phyloP scores from a whole-genome alignment of 306 rosid species.

The Prunus kanzakura region DNA sequence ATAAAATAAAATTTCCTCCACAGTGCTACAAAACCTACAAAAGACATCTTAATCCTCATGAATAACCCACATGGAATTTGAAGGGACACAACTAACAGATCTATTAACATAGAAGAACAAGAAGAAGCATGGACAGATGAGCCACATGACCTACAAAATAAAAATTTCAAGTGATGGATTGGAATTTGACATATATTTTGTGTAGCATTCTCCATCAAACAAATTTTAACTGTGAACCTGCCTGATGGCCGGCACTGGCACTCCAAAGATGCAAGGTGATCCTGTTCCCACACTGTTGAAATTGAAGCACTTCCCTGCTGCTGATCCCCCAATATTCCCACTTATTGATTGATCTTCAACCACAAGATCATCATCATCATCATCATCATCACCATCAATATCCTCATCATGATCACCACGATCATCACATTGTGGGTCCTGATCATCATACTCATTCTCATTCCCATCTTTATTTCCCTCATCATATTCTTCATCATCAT shows the following conservation, averaged over 20 bases:
- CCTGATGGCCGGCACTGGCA: conserved; percentile 40
- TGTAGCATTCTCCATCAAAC: too few relatives aligned
- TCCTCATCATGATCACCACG: background rate
- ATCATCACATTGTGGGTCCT: background rate
- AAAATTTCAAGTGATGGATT: background rate
- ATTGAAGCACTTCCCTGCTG: conserved; percentile 22
- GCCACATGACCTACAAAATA: background rate
- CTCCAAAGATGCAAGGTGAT: conserved; percentile 32
- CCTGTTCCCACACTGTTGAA: conserved; percentile 20
- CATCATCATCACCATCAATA: background rate
- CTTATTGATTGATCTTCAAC: background rate
- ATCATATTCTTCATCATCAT: background rate
- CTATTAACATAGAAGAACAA: background rate
- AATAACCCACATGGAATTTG: background rate
- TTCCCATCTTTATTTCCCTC: background rate
- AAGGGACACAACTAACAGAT: background rate
- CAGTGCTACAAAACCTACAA: background rate
- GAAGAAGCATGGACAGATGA: background rate
- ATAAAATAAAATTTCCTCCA: background rate
- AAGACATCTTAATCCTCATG: background rate
- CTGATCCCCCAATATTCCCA: background rate
- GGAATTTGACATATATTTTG: too few relatives aligned
- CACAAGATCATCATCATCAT: background rate
- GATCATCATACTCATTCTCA: background rate
- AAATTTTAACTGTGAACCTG: conserved; percentile 30